Evolutionary conservation across 2,329 filamentous ascomycete species (phyloP), one percentile per base, ranked within the genome.

Genomic region (Corinectria fuckeliana): DNA sequence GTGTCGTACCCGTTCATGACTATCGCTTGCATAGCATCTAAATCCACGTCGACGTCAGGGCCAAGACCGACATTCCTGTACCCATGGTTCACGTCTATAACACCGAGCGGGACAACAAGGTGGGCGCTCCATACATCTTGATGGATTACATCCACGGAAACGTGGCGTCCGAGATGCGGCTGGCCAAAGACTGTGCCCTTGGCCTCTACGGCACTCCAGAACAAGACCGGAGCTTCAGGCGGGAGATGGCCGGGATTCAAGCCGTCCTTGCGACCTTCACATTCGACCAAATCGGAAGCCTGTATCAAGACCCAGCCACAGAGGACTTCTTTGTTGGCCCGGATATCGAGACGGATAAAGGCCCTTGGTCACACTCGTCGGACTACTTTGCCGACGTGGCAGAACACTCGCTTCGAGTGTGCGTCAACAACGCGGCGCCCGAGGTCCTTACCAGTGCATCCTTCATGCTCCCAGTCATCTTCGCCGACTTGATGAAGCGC

Each of bases 161-260:
- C 10, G 26, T n/a, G n/a, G n/a, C n/a, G n/a, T n/a, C n/a, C n/a
- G n/a, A n/a, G n/a, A n/a, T n/a, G n/a, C n/a, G n/a, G n/a, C n/a
- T n/a, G n/a, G n/a, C n/a, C n/a, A n/a, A n/a, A n/a, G 13, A 36
- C 8, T 49, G 45, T 28, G 45, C 2, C 16, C 3, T 7, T 10
- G 25, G n/a, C 30, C 16, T 49, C n/a, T 49, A 34, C 28, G 45
- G 45, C 13, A 49, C 45, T 21, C 30, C 13, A n/a, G 39, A 49
- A 36, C 56, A 53, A 34, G 56, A 58, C 16, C 20, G 18, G 16
- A 39, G 25, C 8, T 53, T 58, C 34, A 38, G 49, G 11, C 26
- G 28, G 32, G 36, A 58, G 21, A 48, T 58, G 49, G 56, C 56
- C 9, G 14, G 25, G 26, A 48, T 58, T 18, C 49, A 58, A 49